A percentile compares a stretch with the other conserved stretches of the same genome.
These are phyloP conservation scores for Leccinum incarnatum DNA, from an alignment of 768 basidiomycete species.

Conservation along the genomic window DNA sequence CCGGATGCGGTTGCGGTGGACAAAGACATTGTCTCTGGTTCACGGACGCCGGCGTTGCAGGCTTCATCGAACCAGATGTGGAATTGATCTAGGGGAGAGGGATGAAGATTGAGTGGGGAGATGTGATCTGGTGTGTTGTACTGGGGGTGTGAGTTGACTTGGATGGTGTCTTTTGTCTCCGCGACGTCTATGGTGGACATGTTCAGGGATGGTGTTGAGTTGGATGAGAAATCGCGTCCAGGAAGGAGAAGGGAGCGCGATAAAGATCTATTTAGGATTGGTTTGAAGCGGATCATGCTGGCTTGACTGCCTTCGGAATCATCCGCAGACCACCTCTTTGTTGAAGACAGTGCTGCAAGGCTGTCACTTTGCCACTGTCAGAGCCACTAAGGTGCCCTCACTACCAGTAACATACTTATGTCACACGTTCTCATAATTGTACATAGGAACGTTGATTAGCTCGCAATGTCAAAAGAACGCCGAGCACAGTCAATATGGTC, in stretches of 20 bases:
- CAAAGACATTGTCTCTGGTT: slow-evolving; percentile 89
- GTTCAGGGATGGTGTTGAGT: background rate
- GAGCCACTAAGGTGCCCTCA: background rate
- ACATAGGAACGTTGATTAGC: background rate
- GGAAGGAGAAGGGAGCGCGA: slow-evolving; percentile 5
- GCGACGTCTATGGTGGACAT: slow-evolving; percentile 35
- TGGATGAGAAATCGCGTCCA: background rate
- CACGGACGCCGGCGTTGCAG: slow-evolving; percentile 54
- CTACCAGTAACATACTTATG: background rate
- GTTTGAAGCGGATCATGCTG: slow-evolving; percentile 9
- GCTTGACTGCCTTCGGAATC: background rate
- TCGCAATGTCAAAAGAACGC: background rate
- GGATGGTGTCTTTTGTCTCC: slow-evolving; percentile 51
- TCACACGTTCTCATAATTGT: background rate
- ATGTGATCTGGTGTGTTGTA: slow-evolving; percentile 69
- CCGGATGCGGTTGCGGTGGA: slow-evolving; percentile 69
- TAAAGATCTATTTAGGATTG: slow-evolving; percentile 8
- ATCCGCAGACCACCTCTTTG: background rate
- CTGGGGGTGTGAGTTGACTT: slow-evolving; percentile 72
- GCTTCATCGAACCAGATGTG: slow-evolving; percentile 79
- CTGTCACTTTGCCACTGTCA: background rate
- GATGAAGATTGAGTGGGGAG: slow-evolving; percentile 55
- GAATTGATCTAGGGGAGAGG: slow-evolving; percentile 83
- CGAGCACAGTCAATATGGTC: background rate
- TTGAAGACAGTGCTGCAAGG: too few species aligned